phyloP scores from a whole-genome alignment of 495 filamentous ascomycete genomes.

The Talaromyces borbonicus region DNA sequence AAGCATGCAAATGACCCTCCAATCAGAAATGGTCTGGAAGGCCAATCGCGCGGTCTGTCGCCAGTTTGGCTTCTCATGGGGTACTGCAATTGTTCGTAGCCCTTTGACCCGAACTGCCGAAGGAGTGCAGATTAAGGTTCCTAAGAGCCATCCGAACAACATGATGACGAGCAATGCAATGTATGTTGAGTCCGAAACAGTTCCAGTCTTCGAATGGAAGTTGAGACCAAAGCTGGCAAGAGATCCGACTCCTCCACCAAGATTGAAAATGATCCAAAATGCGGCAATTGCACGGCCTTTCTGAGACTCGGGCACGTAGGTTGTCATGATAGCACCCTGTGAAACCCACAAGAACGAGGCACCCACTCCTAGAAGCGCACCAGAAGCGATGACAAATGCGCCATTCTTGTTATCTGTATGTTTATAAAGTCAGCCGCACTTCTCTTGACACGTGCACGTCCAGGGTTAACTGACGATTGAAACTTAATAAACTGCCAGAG shows the following conservation, averaged over 20 bases:
- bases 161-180: conserved; percentile 40
- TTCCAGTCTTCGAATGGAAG: conserved; percentile 32
- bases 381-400: conserved; percentile 65
- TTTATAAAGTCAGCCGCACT: conserved; percentile 7
- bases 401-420: conserved; percentile 52
- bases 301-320: conserved; percentile 37
- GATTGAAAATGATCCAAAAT: conserved; percentile 49
- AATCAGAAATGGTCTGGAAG: conserved; percentile 29
- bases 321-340: conserved; percentile 48
- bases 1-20: conserved; percentile 36
- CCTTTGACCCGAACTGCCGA: conserved; percentile 55
- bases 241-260: conserved; percentile 40
- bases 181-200: conserved; percentile 38
- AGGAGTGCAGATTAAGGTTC: conserved; percentile 43
- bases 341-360: conserved; percentile 44
- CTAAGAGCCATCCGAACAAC: conserved; percentile 34
- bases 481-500: conserved; percentile 30
- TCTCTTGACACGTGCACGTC: neutral
- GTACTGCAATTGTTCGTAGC: conserved; percentile 14
- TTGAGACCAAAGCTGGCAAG: conserved; percentile 41
- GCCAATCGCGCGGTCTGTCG: conserved; percentile 44
- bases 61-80: conserved; percentile 22
- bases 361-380: conserved; percentile 40
- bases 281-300: conserved; percentile 41
- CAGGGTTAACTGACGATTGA: conserved; percentile 20